phyloP scores from a whole-genome alignment of 2,329 filamentous ascomycete genomes.

The Aureobasidium sp. region DNA sequence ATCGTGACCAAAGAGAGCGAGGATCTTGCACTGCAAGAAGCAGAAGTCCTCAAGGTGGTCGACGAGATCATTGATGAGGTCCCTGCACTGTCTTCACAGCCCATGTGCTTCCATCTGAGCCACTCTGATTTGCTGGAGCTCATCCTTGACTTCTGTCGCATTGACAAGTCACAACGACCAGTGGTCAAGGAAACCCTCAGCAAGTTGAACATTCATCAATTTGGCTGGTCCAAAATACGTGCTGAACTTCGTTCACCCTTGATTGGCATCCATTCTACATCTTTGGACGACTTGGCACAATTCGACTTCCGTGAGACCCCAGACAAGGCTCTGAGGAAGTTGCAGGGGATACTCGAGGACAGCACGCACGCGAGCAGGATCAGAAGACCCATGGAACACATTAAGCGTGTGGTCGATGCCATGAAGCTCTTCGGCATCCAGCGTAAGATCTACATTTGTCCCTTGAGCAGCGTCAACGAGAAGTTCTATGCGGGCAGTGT shows the following conservation, averaged over 20 bases:
- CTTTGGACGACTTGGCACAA: conserved; percentile 76
- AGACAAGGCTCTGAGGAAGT: conserved; percentile 62
- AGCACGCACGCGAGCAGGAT: conserved; percentile 15
- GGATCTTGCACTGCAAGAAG: conserved; percentile 80
- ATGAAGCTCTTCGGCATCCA: conserved; percentile 65
- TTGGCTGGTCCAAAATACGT: conserved; percentile 74
- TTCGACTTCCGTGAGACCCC: conserved; percentile 82
- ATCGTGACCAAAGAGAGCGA: conserved; percentile 71
- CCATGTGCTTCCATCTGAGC: conserved; percentile 84
- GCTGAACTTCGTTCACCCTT: conserved; percentile 71
- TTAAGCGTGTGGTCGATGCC: conserved; percentile 70
- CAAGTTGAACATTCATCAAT: conserved; percentile 73
- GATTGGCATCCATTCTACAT: conserved; percentile 78
- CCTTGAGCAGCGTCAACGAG: conserved; percentile 81
- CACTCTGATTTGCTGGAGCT: conserved; percentile 78
- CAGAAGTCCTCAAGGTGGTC: conserved; percentile 85
- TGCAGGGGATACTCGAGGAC: conserved; percentile 46
- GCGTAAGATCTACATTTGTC: conserved; percentile 74
- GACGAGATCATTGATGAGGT: conserved; percentile 83
- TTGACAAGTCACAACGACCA: conserved; percentile 58
- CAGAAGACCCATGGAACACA: conserved; percentile 48
- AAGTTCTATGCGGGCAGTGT: conserved; percentile 80
- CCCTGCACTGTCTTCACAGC: conserved; percentile 56
- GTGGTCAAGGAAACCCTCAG: conserved; percentile 75
- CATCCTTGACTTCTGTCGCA: conserved; percentile 83